These are phyloP conservation scores for Pezicula neosporulosa DNA, from an alignment of 2,329 filamentous ascomycete species.

Conservation along the genomic window DNA sequence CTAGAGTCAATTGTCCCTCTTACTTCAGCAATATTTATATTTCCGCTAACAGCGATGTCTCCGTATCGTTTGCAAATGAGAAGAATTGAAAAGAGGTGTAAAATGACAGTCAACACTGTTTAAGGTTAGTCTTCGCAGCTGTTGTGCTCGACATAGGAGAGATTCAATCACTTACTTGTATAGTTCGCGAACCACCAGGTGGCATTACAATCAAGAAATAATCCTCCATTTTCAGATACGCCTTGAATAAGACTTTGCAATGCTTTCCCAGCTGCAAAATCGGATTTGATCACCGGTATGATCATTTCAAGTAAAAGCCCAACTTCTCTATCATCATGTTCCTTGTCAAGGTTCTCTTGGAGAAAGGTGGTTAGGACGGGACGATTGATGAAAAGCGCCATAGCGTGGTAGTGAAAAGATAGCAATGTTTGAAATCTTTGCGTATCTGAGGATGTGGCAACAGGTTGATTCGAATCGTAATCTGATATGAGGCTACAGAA, in stretches of 20 bases:
- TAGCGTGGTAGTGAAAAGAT: constrained; percentile 15
- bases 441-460: constrained; percentile 2
- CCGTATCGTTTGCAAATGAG: constrained; percentile 12
- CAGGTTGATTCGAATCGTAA: background rate
- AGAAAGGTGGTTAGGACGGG: constrained; percentile 9
- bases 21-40: constrained; percentile 1
- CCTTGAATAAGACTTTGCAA: constrained; percentile 11
- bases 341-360: background rate
- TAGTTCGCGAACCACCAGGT: constrained; percentile 32
- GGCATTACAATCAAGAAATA: constrained; percentile 23
- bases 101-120: constrained; percentile 23
- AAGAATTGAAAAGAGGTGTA: constrained; percentile 27
- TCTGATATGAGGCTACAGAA: constrained; percentile 1
- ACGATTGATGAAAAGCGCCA: constrained; percentile 7
- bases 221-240: constrained; percentile 13
- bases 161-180: constrained; percentile 17
- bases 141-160: background rate
- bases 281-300: background rate
- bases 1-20: constrained; percentile 5
- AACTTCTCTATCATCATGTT: background rate
- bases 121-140: background rate
- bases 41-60: background rate
- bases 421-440: constrained; percentile 10
- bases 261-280: background rate
- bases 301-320: background rate